Base-by-base conservation (phyloP, 2,329 filamentous ascomycete species). In the Paecilomyces variotii region DNA sequence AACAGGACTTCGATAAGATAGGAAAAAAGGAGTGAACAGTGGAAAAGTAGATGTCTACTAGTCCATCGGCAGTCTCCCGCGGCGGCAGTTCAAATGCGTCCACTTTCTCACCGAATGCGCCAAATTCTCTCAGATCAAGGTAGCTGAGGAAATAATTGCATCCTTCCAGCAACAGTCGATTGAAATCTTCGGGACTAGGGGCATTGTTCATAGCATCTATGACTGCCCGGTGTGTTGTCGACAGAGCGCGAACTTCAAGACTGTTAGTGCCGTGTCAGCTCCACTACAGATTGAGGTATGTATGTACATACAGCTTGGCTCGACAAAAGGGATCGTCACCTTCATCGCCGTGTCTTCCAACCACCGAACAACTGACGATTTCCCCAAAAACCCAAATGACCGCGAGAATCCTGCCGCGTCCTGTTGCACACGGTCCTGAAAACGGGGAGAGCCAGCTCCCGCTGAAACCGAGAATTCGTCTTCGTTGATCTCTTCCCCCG, bases 11-110 rank as follows among this genome's bases (percentile, higher is more conserved):
- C 6, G 70, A 67, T n/a, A 78, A 61, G 1, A 78, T 72, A 0
- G 75, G 75, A 45, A 77, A 74, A 0, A 68, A 64, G 27, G 70
- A 66, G 54, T 78, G 74, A 3, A 76, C 69, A 19, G 70, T 73
- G 4, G 63, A 59, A 55, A 75, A 68, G 56, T 76, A 78, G 34
- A 64, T 68, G 5, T 69, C 49, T 24, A 76, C 65, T 3, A 77
- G 63, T 25, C 64, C 61, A 19, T 74, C 65, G 0, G 71, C 74
- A 2, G 66, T 64, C 2, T 65, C 62, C 32, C 64, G 62, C 0
- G 68, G 63, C 9, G 75, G 76, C 14, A 74, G 57, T 27, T 69
- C 67, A 51, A 71, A 68, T 60, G 64, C n/a, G 67, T 72, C 61
- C 12, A 74, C 65, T 64, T 67, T 19, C 65, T 65, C 19, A 53